phyloP scores from a whole-genome alignment of 2,329 filamentous ascomycete species.

The Furcasterigmium sp. region DNA sequence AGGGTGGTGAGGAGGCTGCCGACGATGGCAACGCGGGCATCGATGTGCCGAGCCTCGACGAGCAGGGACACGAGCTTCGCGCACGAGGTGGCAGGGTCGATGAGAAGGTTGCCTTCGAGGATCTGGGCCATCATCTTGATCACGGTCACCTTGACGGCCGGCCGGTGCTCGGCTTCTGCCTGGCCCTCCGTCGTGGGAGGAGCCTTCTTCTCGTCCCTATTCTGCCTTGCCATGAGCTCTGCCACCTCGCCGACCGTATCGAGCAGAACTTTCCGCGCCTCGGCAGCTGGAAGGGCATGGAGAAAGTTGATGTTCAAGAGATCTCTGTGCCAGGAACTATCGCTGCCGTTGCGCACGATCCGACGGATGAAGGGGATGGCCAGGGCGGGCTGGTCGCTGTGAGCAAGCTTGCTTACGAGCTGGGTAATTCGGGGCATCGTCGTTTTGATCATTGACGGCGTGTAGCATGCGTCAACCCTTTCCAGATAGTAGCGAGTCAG shows the following conservation, averaged over 20 bases:
- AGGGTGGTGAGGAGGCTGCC: conserved; percentile 19
- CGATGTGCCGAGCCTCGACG: conserved; percentile 22
- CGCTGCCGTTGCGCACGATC: conserved; percentile 20
- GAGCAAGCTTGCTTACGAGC: conserved; percentile 16
- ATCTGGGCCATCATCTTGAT: conserved; percentile 31
- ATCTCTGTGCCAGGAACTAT: conserved; percentile 26
- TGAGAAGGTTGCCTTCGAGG: conserved; percentile 19
- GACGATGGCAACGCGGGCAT: conserved; percentile 22
- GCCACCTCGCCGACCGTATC: conserved; percentile 19
- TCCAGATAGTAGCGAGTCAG: conserved; percentile 14
- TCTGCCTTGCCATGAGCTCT: conserved; percentile 21
- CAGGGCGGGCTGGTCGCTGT: conserved; percentile 20
- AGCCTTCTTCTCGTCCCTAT: conserved; percentile 2
- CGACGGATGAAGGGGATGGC: conserved; percentile 23
- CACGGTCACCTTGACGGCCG: conserved; percentile 26
- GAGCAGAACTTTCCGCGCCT: conserved; percentile 19
- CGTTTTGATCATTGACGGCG: conserved; percentile 6
- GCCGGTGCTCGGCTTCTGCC: conserved; percentile 3
- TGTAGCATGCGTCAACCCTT: conserved; percentile 11
- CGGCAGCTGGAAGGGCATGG: conserved; percentile 16
- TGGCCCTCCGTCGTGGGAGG: conserved; percentile 1
- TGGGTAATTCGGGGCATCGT: conserved; percentile 11
- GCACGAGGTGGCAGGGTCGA: conserved; percentile 17
- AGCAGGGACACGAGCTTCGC: conserved; percentile 23
- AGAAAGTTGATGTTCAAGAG: conserved; percentile 21